Evolutionary conservation across 1,284 basidiomycete genomes (phyloP).

Genomic region (Naganishia sp.): DNA sequence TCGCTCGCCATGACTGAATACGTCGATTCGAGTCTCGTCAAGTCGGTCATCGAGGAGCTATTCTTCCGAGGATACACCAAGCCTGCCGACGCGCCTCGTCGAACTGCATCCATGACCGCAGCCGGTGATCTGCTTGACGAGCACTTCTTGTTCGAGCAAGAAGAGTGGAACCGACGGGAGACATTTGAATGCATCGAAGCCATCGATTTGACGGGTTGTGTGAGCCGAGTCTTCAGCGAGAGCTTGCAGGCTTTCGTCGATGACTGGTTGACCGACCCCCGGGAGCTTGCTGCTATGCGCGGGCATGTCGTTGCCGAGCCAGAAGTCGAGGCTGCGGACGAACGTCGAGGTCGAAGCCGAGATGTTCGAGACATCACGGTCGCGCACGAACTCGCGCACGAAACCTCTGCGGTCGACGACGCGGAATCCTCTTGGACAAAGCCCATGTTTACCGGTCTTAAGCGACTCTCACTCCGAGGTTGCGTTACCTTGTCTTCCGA

Average conservation of each 20-base stretch:
- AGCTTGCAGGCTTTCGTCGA: conserved; percentile 81
- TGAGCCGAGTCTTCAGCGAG: conserved; percentile 81
- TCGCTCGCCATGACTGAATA: conserved; percentile 92
- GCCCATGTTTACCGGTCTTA: conserved; percentile 71
- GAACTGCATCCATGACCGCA: conserved; percentile 39
- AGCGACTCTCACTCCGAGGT: conserved; percentile 80
- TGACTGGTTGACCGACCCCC: conserved; percentile 59
- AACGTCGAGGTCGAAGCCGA: conserved; percentile 43
- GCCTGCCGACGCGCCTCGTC: conserved; percentile 40
- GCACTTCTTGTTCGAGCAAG: conserved; percentile 56
- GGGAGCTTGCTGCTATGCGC: not conserved
- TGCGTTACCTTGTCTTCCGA: conserved; percentile 73
- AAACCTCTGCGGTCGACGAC: conserved; percentile 1
- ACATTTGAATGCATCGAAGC: conserved; percentile 70
- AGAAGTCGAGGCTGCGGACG: conserved; percentile 32
- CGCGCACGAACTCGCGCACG: conserved; percentile 53
- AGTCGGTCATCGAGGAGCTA: conserved; percentile 78
- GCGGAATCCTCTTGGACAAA: conserved; percentile 37
- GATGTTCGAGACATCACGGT: conserved; percentile 36
- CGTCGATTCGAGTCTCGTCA: conserved; percentile 85
- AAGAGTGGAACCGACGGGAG: conserved; percentile 58
- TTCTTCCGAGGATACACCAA: conserved; percentile 69
- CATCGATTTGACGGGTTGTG: conserved; percentile 90
- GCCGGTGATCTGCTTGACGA: conserved; percentile 60
- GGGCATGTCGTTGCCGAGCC: conserved; percentile 6